Percentiles rank a stretch among this genome's conserved stretches.
Evolutionary conservation across 768 basidiomycete genomes (phyloP).

Genomic region (Neoboletus magnificus): DNA sequence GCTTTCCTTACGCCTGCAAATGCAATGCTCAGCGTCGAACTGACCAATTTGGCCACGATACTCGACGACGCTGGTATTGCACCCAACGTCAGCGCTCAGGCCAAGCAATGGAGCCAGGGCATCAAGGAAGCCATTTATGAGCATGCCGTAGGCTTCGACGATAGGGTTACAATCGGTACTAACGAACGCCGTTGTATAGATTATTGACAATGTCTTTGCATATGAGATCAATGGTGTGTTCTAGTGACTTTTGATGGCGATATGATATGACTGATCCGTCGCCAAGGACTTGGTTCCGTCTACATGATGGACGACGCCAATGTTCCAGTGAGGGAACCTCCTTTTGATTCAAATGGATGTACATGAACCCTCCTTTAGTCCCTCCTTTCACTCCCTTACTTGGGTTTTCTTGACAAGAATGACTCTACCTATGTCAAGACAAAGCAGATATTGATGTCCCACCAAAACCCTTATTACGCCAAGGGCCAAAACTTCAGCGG

Average conservation of each 20-base stretch:
- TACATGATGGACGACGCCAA: constrained; percentile 88
- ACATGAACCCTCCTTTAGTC: constrained; percentile 41
- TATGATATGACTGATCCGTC: background rate
- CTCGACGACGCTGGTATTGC: constrained; percentile 49
- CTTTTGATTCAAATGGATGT: background rate
- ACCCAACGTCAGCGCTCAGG: constrained; percentile 49
- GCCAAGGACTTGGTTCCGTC: constrained; percentile 57
- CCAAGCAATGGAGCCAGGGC: constrained; percentile 54
- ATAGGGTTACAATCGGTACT: background rate
- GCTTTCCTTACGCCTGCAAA: constrained; percentile 79
- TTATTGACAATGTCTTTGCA: constrained; percentile 64
- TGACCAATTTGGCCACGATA: constrained; percentile 56
- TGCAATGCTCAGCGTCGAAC: constrained; percentile 78
- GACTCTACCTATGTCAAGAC: constrained; percentile 64
- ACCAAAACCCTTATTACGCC: constrained; percentile 67
- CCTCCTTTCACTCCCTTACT: constrained; percentile 73
- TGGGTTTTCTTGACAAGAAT: constrained; percentile 65
- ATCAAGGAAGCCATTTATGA: constrained; percentile 62
- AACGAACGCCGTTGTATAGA: constrained; percentile 32
- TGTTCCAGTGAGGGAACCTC: constrained; percentile 55
- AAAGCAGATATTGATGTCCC: constrained; percentile 56
- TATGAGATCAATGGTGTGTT: constrained; percentile 70
- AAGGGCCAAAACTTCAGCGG: constrained; percentile 63
- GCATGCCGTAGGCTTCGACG: constrained; percentile 44
- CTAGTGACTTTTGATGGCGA: background rate